phyloP scores from a whole-genome alignment of 306 rosid genomes.

The Amphicarpaea edgeworthii region DNA sequence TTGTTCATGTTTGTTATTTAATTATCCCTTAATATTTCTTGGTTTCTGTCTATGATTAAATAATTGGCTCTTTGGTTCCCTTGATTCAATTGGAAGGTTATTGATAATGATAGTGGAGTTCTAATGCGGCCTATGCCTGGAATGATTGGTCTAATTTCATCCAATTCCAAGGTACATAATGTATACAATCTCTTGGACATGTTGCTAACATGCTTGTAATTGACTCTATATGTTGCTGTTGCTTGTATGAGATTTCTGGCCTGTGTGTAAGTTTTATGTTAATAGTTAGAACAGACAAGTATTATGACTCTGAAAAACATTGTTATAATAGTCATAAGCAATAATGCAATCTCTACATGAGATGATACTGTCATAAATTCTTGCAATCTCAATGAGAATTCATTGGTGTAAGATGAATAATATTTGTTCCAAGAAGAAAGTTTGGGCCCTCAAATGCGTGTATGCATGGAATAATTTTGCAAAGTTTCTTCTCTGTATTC shows the following conservation, averaged over 20 bases:
- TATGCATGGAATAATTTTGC: slow-evolving; percentile 24
- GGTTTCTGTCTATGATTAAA: slow-evolving; percentile 19
- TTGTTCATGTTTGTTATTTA: slow-evolving; percentile 33
- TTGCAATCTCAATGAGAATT: slow-evolving; percentile 7
- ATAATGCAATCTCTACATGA: background rate
- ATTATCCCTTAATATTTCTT: slow-evolving; percentile 24
- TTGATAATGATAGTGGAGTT: slow-evolving; percentile 87
- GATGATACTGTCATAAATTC: slow-evolving; percentile 27
- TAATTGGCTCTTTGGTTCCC: slow-evolving; percentile 41
- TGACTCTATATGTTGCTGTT: slow-evolving; percentile 5
- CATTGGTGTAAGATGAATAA: slow-evolving; percentile 18
- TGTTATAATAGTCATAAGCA: background rate
- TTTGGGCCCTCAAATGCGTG: slow-evolving; percentile 30
- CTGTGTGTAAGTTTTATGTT: background rate
- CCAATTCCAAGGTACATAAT: slow-evolving; percentile 79
- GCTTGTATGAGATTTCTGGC: slow-evolving; percentile 27
- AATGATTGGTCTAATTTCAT: slow-evolving; percentile 85
- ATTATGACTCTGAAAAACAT: slow-evolving; percentile 4
- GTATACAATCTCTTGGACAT: slow-evolving; percentile 13
- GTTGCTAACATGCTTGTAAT: slow-evolving; percentile 23
- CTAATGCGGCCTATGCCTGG: slow-evolving; percentile 99
- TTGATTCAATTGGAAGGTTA: slow-evolving; percentile 66
- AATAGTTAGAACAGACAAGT: slow-evolving; percentile 1
- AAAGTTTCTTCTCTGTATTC: background rate
- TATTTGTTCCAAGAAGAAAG: slow-evolving; percentile 28